Evolutionary conservation across 2,329 filamentous ascomycete species (phyloP).

Genomic region (Colletotrichum melonis): DNA sequence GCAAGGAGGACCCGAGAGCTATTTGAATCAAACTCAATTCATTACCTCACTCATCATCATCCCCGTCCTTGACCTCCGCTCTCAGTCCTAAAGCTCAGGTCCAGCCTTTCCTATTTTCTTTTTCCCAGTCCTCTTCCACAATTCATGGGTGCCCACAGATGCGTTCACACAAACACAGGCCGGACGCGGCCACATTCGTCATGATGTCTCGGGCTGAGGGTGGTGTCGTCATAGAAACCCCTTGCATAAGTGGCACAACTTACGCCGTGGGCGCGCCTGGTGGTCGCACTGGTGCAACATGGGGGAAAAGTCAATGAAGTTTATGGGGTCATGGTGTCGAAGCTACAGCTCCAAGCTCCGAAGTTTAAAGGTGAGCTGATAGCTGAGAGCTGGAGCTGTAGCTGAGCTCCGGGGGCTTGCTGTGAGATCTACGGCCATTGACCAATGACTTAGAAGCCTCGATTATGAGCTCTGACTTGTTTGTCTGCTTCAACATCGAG

Average conservation of each 20-base stretch:
- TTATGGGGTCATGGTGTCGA: background rate
- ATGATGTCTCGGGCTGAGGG: slow-evolving; percentile 31
- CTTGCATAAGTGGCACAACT: slow-evolving; percentile 37
- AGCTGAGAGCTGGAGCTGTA: background rate
- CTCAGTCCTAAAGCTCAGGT: background rate
- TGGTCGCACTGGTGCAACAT: background rate
- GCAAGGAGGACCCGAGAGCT: slow-evolving; percentile 8
- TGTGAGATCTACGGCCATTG: slow-evolving; percentile 1
- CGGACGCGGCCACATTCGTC: slow-evolving; percentile 29
- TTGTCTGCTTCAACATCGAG: background rate
- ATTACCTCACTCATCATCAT: background rate
- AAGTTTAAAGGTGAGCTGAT: background rate
- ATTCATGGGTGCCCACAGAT: slow-evolving; percentile 15
- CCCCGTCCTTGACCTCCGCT: background rate
- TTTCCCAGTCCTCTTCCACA: background rate
- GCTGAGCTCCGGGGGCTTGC: background rate
- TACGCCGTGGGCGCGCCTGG: background rate
- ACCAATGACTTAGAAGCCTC: background rate
- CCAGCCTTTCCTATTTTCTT: background rate
- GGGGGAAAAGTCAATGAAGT: slow-evolving; percentile 2
- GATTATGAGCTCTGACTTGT: background rate
- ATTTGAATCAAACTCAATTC: slow-evolving; percentile 34
- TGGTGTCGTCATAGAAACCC: slow-evolving; percentile 38
- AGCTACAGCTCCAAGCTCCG: slow-evolving; percentile 1
- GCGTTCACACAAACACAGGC: slow-evolving; percentile 14